Percentiles rank a stretch among this genome's conserved stretches.
phyloP scores from a whole-genome alignment of 2,329 filamentous ascomycete genomes.

The Pezicula carpinea region DNA sequence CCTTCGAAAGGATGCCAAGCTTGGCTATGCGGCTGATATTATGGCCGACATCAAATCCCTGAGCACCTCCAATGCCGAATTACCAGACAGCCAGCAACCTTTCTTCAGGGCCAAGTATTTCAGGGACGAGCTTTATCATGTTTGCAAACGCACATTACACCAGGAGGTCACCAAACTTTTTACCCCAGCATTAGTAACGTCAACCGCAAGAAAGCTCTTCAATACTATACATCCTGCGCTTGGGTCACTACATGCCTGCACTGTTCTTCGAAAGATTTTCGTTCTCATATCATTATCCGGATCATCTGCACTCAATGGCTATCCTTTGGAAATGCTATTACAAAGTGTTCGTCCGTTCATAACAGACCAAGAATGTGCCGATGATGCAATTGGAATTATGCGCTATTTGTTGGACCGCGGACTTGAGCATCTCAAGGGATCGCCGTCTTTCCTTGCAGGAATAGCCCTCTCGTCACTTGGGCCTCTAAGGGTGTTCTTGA shows the following conservation, averaged over 20 bases:
- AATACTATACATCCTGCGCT: slow-evolving; percentile 78
- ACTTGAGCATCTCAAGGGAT: slow-evolving; percentile 54
- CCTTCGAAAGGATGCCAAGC: slow-evolving; percentile 54
- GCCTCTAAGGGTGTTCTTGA: slow-evolving; percentile 71
- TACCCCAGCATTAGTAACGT: slow-evolving; percentile 70
- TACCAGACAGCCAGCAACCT: slow-evolving; percentile 81
- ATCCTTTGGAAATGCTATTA: slow-evolving; percentile 86
- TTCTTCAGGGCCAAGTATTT: slow-evolving; percentile 78
- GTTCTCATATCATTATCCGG: slow-evolving; percentile 78
- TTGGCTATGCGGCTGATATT: slow-evolving; percentile 56
- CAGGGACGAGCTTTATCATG: slow-evolving; percentile 66
- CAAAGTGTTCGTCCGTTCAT: slow-evolving; percentile 75
- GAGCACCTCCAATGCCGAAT: slow-evolving; percentile 56
- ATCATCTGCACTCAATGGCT: slow-evolving; percentile 65
- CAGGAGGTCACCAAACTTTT: slow-evolving; percentile 59
- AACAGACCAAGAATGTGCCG: slow-evolving; percentile 79
- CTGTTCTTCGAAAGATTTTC: slow-evolving; percentile 79
- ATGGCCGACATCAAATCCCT: slow-evolving; percentile 66
- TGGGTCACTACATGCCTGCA: slow-evolving; percentile 81
- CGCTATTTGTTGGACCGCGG: slow-evolving; percentile 77
- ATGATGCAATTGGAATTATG: slow-evolving; percentile 82
- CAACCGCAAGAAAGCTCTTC: slow-evolving; percentile 71
- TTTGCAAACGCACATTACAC: slow-evolving; percentile 69
- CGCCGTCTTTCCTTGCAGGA: slow-evolving; percentile 75
- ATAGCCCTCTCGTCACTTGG: slow-evolving; percentile 75